Percentiles rank a stretch among this genome's conserved stretches.
Conservation (phyloP, 2,329 filamentous ascomycete genomes). For the Diaporthe nobilis region DNA sequence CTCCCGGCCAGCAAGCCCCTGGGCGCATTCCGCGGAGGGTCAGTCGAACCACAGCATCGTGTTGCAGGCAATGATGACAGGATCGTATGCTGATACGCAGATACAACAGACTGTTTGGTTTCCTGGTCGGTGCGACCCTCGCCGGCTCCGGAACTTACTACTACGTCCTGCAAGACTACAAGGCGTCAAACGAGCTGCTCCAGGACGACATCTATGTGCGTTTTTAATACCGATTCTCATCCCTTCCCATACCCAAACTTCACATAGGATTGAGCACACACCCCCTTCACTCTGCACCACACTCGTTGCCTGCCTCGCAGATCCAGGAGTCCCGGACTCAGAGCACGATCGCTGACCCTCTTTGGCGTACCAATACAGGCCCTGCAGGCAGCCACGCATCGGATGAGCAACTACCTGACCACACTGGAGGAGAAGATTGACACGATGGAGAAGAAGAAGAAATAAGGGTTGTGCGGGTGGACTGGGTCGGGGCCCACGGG, state of each 20-base stretch:
- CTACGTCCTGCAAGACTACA: conserved; percentile 94
- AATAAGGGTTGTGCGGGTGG: conserved; percentile 56
- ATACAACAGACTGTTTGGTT: conserved; percentile 83
- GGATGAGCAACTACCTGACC: conserved; percentile 86
- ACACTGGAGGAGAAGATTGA: conserved; percentile 86
- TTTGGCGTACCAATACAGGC: conserved; percentile 66
- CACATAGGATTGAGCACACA: background rate
- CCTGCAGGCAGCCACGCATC: conserved; percentile 88
- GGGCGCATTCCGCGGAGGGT: conserved; percentile 75
- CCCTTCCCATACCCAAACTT: conserved; percentile 42
- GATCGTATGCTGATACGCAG: background rate
- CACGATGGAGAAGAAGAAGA: conserved; percentile 75
- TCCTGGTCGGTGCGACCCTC: conserved; percentile 86
- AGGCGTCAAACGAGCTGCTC: conserved; percentile 91
- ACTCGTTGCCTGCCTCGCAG: conserved; percentile 22
- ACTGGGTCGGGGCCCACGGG: background rate
- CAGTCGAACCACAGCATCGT: conserved; percentile 49
- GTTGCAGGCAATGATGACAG: background rate
- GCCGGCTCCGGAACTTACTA: conserved; percentile 89
- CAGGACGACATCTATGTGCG: conserved; percentile 96
- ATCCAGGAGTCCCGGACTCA: too few relatives aligned
- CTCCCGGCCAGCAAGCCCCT: conserved; percentile 71
- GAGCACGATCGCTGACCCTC: conserved; percentile 30
- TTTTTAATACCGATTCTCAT: conserved; percentile 59
- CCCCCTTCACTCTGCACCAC: background rate